phyloP scores from a whole-genome alignment of 75 land plant genomes.

The Selaginella moellendorffii region DNA sequence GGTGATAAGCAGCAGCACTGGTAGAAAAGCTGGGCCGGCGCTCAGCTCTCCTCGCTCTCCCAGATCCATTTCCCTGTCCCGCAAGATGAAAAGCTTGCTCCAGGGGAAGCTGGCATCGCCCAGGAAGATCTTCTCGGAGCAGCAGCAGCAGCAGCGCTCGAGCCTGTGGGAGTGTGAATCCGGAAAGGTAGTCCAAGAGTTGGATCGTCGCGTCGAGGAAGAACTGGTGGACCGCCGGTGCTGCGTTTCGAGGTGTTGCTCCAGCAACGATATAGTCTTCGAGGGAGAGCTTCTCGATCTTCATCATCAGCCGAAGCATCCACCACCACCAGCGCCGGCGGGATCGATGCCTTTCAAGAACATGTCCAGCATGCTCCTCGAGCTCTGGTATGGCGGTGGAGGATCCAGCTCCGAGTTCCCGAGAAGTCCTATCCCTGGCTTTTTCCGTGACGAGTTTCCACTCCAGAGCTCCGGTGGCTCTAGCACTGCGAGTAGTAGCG shows the following conservation, averaged over 20 bases:
- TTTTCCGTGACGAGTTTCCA: no score
- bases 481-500: not conserved
- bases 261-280: no score
- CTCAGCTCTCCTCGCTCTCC: not conserved
- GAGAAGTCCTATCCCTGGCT: no score
- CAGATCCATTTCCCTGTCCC: not conserved
- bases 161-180: no score
- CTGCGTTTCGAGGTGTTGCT: no score
- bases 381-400: not conserved
- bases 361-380: not conserved
- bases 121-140: no score
- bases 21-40: not conserved
- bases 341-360: not conserved
- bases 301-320: not conserved
- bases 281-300: no score
- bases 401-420: not conserved
- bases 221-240: no score
- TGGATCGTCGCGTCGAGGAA: no score
- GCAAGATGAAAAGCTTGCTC: not conserved
- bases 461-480: no score
- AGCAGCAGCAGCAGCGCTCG: no score
- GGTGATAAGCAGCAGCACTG: not conserved
- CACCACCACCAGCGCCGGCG: not conserved
- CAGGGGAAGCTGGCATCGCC: not conserved
- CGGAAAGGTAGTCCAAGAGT: no score